phyloP scores from a whole-genome alignment of 177 flowering plant genomes.

The Telopea speciosissima region DNA sequence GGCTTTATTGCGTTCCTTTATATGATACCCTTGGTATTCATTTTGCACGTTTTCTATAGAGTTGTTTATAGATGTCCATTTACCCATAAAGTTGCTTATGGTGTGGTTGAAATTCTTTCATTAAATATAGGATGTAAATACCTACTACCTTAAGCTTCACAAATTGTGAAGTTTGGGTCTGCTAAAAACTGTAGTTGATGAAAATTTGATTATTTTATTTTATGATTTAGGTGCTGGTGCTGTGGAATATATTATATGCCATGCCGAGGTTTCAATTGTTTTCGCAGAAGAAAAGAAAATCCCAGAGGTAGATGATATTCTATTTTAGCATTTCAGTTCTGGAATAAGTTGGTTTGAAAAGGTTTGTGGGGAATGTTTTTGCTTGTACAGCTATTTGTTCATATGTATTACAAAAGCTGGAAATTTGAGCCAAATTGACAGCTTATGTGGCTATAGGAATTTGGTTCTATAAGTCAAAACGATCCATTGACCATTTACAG shows the following conservation, averaged over 20 bases:
- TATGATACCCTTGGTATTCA: slow-evolving; percentile 92
- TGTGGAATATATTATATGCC: slow-evolving; percentile 78
- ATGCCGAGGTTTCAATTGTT: slow-evolving; percentile 80
- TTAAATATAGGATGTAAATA: background rate
- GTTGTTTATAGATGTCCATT: background rate
- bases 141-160: background rate
- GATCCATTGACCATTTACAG: background rate
- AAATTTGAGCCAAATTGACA: background rate
- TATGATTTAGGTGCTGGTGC: slow-evolving; percentile 80
- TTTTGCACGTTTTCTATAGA: background rate
- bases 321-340: background rate
- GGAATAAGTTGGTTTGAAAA: background rate
- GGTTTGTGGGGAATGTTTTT: background rate
- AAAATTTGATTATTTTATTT: background rate
- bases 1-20: slow-evolving; percentile 87
- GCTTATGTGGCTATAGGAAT: background rate
- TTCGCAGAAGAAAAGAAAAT: slow-evolving; percentile 85
- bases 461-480: background rate
- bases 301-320: slow-evolving; percentile 55
- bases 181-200: background rate
- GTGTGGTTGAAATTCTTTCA: background rate
- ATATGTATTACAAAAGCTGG: background rate
- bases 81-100: background rate
- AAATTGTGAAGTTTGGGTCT: background rate
- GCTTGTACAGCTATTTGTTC: background rate